Conservation (phyloP, 2,329 filamentous ascomycete species). For the Xylariaceae sp. region DNA sequence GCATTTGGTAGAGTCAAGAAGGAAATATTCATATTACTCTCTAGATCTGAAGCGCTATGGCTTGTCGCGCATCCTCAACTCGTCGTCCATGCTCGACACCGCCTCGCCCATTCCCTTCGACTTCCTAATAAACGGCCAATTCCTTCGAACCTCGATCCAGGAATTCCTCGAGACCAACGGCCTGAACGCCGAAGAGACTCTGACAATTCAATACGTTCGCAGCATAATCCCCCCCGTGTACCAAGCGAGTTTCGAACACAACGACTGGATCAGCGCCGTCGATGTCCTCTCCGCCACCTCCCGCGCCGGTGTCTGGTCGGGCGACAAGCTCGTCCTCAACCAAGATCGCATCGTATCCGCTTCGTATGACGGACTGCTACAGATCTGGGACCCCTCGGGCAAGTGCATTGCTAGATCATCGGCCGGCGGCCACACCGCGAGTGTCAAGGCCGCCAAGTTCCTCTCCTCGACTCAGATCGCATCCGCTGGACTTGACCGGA, state of each 20-base stretch:
- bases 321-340: conserved; percentile 44
- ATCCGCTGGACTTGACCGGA: conserved; percentile 78
- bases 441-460: conserved; percentile 79
- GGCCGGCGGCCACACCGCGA: conserved; percentile 60
- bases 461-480: conserved; percentile 72
- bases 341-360: conserved; percentile 80
- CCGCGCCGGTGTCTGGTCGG: conserved; percentile 52
- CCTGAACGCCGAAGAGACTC: conserved; percentile 79
- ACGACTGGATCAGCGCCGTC: conserved; percentile 90
- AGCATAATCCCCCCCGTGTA: conserved; percentile 85
- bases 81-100: conserved; percentile 64
- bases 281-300: conserved; percentile 72
- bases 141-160: conserved; percentile 82
- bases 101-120: conserved; percentile 72
- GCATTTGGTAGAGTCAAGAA: neutral
- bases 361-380: conserved; percentile 82
- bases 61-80: conserved; percentile 65
- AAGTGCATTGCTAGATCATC: conserved; percentile 71
- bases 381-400: conserved; percentile 88
- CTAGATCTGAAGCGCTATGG: conserved; percentile 65
- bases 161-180: conserved; percentile 84
- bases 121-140: conserved; percentile 91
- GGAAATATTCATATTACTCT: neutral
- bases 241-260: conserved; percentile 89
- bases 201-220: conserved; percentile 89